Evolutionary conservation across 495 filamentous ascomycete genomes (phyloP).

Genomic region (Penicillium desertorum): DNA sequence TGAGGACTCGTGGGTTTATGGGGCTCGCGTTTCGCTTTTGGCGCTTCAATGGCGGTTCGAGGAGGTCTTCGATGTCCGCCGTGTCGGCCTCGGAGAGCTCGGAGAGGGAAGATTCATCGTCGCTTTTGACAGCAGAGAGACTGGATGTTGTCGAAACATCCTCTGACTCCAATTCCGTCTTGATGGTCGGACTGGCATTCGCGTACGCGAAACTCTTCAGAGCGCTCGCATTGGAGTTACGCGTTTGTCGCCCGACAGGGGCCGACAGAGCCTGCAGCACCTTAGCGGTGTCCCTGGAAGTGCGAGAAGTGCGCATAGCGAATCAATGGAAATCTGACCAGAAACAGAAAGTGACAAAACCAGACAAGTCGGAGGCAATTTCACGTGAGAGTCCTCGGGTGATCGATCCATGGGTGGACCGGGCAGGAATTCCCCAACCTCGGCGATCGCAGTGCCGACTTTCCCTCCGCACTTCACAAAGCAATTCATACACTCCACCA

Average conservation of each 20-base stretch:
- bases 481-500: neutral
- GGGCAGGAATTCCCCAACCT: slow-evolving; percentile 10
- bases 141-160: slow-evolving; percentile 11
- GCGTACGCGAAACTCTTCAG: slow-evolving; percentile 35
- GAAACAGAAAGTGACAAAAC: neutral
- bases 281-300: slow-evolving; percentile 58
- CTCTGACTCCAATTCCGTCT: slow-evolving; percentile 21
- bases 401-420: slow-evolving; percentile 8
- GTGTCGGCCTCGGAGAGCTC: slow-evolving; percentile 47
- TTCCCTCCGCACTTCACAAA: slow-evolving; percentile 2
- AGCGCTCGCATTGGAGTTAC: slow-evolving; percentile 28
- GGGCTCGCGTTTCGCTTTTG: slow-evolving; percentile 45
- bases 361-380: slow-evolving; percentile 6
- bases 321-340: neutral
- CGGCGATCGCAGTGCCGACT: slow-evolving; percentile 9
- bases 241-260: slow-evolving; percentile 41
- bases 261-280: slow-evolving; percentile 48
- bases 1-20: slow-evolving; percentile 11
- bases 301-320: slow-evolving; percentile 61
- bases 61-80: slow-evolving; percentile 66
- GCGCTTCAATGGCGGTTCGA: slow-evolving; percentile 48
- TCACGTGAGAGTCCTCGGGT: slow-evolving; percentile 24
- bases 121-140: slow-evolving; percentile 15
- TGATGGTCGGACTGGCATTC: slow-evolving; percentile 11
- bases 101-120: slow-evolving; percentile 44